Conservation (phyloP, 1,284 basidiomycete species). For the Malassezia obtusa region DNA sequence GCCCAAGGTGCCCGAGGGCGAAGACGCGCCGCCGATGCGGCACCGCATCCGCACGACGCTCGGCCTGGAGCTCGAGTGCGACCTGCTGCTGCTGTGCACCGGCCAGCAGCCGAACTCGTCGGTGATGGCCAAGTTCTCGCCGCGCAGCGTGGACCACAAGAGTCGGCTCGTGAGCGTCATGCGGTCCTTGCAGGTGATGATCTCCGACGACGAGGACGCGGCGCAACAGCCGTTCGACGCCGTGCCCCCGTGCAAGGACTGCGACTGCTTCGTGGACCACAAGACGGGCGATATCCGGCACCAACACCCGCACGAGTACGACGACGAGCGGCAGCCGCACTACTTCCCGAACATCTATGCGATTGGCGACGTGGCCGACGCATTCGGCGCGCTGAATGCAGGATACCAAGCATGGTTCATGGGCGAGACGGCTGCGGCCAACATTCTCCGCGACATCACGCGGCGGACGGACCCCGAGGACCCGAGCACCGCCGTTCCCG, state of each 20-base stretch:
- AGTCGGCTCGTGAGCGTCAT: constrained; percentile 35
- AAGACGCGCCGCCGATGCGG: background rate
- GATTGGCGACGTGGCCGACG: constrained; percentile 44
- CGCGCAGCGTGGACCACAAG: constrained; percentile 33
- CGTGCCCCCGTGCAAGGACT: constrained; percentile 40
- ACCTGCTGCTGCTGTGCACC: constrained; percentile 43
- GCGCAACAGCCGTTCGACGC: constrained; percentile 33
- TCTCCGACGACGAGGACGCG: constrained; percentile 30
- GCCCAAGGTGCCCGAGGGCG: background rate
- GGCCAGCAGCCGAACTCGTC: constrained; percentile 45
- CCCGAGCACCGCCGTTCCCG: background rate
- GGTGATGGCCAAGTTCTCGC: constrained; percentile 38
- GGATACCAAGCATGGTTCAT: constrained; percentile 47
- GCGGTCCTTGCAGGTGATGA: constrained; percentile 37
- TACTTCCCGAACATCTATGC: constrained; percentile 38
- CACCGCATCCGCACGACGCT: constrained; percentile 37
- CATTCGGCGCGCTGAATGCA: constrained; percentile 45
- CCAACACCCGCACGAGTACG: constrained; percentile 6
- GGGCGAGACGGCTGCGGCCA: constrained; percentile 43
- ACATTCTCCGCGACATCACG: constrained; percentile 36
- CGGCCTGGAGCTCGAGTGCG: constrained; percentile 37
- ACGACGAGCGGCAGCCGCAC: constrained; percentile 6
- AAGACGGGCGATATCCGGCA: constrained; percentile 20
- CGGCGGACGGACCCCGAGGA: constrained; percentile 10
- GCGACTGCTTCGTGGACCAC: constrained; percentile 47